Base-by-base conservation (phyloP, 1,139 yeast genomes). In the Pichia sp. region DNA sequence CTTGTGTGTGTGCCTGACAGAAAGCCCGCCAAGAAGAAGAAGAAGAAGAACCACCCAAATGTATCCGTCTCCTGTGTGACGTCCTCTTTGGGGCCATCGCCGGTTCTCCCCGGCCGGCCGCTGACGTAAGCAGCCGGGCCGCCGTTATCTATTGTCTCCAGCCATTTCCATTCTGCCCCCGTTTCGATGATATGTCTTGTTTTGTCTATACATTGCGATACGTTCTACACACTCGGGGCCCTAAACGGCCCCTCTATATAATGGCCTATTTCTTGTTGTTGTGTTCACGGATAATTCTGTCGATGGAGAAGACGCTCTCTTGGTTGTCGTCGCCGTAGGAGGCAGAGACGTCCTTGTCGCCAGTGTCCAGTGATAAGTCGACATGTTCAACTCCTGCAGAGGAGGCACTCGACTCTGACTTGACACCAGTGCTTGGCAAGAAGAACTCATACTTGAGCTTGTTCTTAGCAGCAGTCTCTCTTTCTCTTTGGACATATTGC, bases 281-380 rank as follows among this genome's bases (percentile, higher is more conserved):
- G 40, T 42, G 45, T 22, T 42, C 31, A 27, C 18, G 31, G 4
- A 31, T 18, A 7, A 36, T 22, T 22, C 45, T 32, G 20, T 36
- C 37, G 15, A 36, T 21, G 17, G 40, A 36, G 30, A 42, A 36
- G 4, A 30, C 22, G 4, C 37, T 36, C 10, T 36, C 40, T 15
- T 38, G 40, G 21, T 36, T 18, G 24, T 37, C 40, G 10, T 11
- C 31, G 10, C 4, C 27, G 10, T 19, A 19, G 10, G 21, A 15
- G 8, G 32, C 34, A 7, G 14, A 7, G 7, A 9, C 19, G 11
- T 2, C 14, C 14, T 32, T 6, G 5, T 32, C 34, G 17, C 33
- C 33, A 30, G 33, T 12, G 12, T 2, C 17, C 12, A 30, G 8
- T n/a, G n/a, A 11, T 3, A 7, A 14, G n/a, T 30, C 14, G n/a